Conservation (phyloP, 78 protist species). For the Tieghemostelium lacteum region DNA sequence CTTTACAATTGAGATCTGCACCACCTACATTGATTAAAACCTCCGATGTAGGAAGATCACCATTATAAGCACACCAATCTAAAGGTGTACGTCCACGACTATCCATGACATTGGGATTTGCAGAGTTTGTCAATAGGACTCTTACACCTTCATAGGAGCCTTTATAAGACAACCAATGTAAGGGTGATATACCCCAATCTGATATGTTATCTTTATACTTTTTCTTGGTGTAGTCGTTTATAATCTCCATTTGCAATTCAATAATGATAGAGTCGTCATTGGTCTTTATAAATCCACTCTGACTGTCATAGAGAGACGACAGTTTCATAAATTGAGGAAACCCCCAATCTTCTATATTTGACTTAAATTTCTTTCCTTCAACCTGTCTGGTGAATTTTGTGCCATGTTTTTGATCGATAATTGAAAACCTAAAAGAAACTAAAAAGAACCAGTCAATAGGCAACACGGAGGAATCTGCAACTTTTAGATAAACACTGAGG, state of each 20-base stretch:
- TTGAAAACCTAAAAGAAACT: conserved; percentile 63
- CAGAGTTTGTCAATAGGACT: conserved; percentile 19
- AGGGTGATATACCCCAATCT: conserved; percentile 41
- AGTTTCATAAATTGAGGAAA: conserved; percentile 75
- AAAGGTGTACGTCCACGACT: conserved; percentile 57
- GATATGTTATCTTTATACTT: conserved; percentile 29
- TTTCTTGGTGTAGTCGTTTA: conserved; percentile 43
- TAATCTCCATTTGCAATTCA: conserved; percentile 75
- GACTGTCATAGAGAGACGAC: conserved; percentile 15
- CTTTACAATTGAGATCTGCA: conserved; percentile 63
- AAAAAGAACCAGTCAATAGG: conserved; percentile 55
- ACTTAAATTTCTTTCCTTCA: conserved; percentile 70
- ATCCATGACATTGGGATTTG: conserved; percentile 66
- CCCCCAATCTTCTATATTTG: conserved; percentile 72
- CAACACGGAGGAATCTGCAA: conserved; percentile 14
- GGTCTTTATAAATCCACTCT: conserved; percentile 39
- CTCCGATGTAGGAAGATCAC: conserved; percentile 63
- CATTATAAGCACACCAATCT: conserved; percentile 78
- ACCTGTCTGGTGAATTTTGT: conserved; percentile 65
- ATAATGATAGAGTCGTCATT: conserved; percentile 56
- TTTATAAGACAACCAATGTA: conserved; percentile 45
- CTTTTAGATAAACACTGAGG: conserved; percentile 58
- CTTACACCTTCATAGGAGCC: conserved; percentile 29
- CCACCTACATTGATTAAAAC: conserved; percentile 29
- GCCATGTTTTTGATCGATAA: conserved; percentile 61